Percentiles rank a stretch among this genome's conserved stretches.
phyloP scores from a whole-genome alignment of 768 basidiomycete genomes.

The Tephrocybe sp. region DNA sequence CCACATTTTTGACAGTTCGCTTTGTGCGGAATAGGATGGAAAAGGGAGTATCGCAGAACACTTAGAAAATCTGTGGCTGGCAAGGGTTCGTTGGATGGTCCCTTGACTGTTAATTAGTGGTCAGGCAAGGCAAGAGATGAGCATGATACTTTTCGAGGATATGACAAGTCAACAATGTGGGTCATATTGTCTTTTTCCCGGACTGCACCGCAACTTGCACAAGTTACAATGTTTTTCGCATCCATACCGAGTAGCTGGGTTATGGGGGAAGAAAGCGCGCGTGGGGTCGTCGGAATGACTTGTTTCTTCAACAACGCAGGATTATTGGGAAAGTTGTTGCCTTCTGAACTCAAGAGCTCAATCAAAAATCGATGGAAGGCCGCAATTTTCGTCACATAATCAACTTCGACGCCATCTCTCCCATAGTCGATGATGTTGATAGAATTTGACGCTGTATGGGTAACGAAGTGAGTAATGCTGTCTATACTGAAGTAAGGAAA shows the following conservation, averaged over 20 bases:
- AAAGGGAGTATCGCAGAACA: slow-evolving; percentile 72
- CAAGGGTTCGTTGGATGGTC: slow-evolving; percentile 34
- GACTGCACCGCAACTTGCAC: slow-evolving; percentile 69
- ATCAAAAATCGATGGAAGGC: slow-evolving; percentile 92
- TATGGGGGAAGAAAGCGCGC: slow-evolving; percentile 62
- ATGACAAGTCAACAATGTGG: slow-evolving; percentile 83
- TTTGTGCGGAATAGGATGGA: slow-evolving; percentile 83
- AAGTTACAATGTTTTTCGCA: slow-evolving; percentile 73
- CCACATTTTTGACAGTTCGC: slow-evolving; percentile 85
- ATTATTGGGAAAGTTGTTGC: slow-evolving; percentile 62
- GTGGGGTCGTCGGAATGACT: slow-evolving; percentile 14
- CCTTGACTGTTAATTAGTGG: slow-evolving; percentile 20
- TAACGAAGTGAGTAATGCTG: not conserved
- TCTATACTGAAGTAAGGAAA: slow-evolving; percentile 10
- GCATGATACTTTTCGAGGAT: slow-evolving; percentile 75
- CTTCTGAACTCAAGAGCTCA: slow-evolving; percentile 79
- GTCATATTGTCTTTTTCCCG: slow-evolving; percentile 77
- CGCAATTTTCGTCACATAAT: slow-evolving; percentile 90
- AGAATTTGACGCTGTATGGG: slow-evolving; percentile 67
- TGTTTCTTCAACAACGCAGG: slow-evolving; percentile 45
- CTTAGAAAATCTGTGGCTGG: slow-evolving; percentile 56
- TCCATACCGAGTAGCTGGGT: slow-evolving; percentile 86
- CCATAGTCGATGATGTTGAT: slow-evolving; percentile 91
- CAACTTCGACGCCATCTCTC: slow-evolving; percentile 66
- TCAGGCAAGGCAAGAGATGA: slow-evolving; percentile 1